phyloP scores from a whole-genome alignment of 768 basidiomycete genomes.

The Lactifluus hygrophoroides region DNA sequence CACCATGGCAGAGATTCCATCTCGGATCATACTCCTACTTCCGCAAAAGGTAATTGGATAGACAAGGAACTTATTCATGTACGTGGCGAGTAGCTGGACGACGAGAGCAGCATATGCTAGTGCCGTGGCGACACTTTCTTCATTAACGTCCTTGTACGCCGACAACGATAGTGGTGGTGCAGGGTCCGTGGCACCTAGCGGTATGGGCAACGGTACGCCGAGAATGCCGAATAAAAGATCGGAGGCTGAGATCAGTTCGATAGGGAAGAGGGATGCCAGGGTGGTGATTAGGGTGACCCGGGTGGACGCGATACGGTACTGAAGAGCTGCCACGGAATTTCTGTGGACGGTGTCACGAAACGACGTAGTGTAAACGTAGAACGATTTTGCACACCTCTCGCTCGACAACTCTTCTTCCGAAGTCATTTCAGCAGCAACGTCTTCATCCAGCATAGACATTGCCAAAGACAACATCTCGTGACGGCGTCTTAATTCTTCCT shows the following conservation, averaged over 20 bases:
- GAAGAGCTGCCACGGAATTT: slow-evolving; percentile 38
- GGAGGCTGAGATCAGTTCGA: slow-evolving; percentile 74
- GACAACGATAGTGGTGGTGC: slow-evolving; percentile 71
- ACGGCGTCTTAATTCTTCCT: slow-evolving; percentile 37
- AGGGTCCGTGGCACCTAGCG: slow-evolving; percentile 61
- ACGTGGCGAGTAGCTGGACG: slow-evolving; percentile 71
- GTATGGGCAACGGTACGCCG: slow-evolving; percentile 85
- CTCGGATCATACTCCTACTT: slow-evolving; percentile 83
- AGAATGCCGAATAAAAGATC: slow-evolving; percentile 88
- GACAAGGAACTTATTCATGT: slow-evolving; percentile 64
- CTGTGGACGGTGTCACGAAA: slow-evolving; percentile 32
- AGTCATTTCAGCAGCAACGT: slow-evolving; percentile 11
- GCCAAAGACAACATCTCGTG: slow-evolving; percentile 40
- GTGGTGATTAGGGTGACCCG: slow-evolving; percentile 60
- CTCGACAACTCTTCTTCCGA: slow-evolving; percentile 29
- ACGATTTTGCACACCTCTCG: slow-evolving; percentile 22
- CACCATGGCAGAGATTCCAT: slow-evolving; percentile 91
- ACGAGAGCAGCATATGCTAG: slow-evolving; percentile 87
- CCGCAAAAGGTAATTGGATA: slow-evolving; percentile 91
- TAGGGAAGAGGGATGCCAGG: slow-evolving; percentile 77
- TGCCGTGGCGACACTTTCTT: slow-evolving; percentile 82
- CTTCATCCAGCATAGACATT: slow-evolving; percentile 31
- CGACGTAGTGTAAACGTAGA: slow-evolving; percentile 8
- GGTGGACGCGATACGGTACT: slow-evolving; percentile 40
- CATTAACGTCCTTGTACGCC: slow-evolving; percentile 63